Evolutionary conservation across 176 grass and related monocot genomes (phyloP), one percentile per base, ranked within the genome.

Genomic region (Triticum timopheevii): DNA sequence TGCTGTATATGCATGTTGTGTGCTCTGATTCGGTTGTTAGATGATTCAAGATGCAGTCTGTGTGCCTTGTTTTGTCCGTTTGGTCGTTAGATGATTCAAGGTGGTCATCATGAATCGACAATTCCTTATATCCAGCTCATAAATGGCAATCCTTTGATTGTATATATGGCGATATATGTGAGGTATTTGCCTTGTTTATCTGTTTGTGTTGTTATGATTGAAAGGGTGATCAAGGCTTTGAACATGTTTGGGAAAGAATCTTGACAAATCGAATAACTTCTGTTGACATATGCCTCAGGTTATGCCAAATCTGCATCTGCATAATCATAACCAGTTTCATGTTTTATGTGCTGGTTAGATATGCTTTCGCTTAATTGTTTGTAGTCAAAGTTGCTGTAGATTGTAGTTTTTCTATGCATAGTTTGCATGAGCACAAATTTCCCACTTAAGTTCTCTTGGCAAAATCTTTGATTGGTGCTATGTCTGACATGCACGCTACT

Each of bases 291-390:
- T 19, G 16, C 30, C 34, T 45, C 45, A 8, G n/a, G 16, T 59
- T 59, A 59, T 58, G 20, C 56, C 20, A 22, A 59, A 59, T 59
- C 56, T 59, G 2, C 20, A 73, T 23, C 34, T 42, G 28, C 30
- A 34, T 69, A 69, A 34, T 61, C 15, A 19, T 22, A 45, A 59
- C 25, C 39, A 9, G 12, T 38, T n/a, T 13, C 74, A 24, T 44
- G 9, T 64, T n/a, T 13, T 80, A 24, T 44, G 9, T 64, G 35
- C 27, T 65, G 17, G 24, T 17, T 13, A n/a, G 35, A 69, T 80
- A 69, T 49, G 34, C 22, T 82, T 69, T 86, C 1, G 7, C 50
- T 39, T 61, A 72, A 52, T 83, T 72, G 27, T 73, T 73, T 73
- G 67, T 1, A 27, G n/a, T 58, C 15, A 23, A 61, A 61, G 8